phyloP scores from a whole-genome alignment of 1,139 yeast species.

The Scheffersomyces illinoinensis region DNA sequence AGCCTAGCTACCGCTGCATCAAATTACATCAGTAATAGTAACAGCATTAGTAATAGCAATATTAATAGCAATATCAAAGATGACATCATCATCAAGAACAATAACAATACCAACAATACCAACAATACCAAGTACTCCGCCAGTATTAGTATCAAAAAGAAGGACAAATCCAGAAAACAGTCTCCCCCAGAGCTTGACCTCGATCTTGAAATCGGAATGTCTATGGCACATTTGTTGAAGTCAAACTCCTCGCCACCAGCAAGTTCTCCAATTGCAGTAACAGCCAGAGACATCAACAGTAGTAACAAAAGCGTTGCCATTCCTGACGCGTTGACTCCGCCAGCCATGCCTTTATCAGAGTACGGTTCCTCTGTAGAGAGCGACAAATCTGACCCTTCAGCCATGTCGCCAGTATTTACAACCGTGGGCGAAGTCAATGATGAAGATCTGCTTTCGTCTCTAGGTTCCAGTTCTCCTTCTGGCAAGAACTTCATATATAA shows the following conservation, averaged over 20 bases:
- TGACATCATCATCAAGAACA: constrained; percentile 4
- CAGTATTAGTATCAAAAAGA: not conserved
- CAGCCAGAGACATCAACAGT: not conserved
- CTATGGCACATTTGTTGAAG: constrained; percentile 44
- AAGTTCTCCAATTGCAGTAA: constrained; percentile 10
- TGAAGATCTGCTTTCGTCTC: constrained; percentile 44
- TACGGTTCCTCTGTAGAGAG: constrained; percentile 41
- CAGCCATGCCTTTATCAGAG: constrained; percentile 4
- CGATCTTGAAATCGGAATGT: constrained; percentile 46
- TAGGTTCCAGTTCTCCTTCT: constrained; percentile 22
- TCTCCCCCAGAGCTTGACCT: constrained; percentile 19
- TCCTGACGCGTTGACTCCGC: not conserved
- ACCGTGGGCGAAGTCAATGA: constrained; percentile 28
- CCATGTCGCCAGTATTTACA: constrained; percentile 41
- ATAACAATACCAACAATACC: constrained; percentile 2
- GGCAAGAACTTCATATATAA: constrained; percentile 11
- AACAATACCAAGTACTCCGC: constrained; percentile 2
- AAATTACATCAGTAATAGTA: constrained; percentile 12
- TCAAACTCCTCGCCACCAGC: constrained; percentile 4
- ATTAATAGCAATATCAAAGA: constrained; percentile 6
- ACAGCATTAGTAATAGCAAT: constrained; percentile 4
- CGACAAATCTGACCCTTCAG: constrained; percentile 29
- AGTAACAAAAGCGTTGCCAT: not conserved
- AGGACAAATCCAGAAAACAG: constrained; percentile 2
- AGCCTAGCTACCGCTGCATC: constrained; percentile 5